phyloP scores from a whole-genome alignment of 108 stramenopile genomes.

The Mediolabrus comicus region DNA sequence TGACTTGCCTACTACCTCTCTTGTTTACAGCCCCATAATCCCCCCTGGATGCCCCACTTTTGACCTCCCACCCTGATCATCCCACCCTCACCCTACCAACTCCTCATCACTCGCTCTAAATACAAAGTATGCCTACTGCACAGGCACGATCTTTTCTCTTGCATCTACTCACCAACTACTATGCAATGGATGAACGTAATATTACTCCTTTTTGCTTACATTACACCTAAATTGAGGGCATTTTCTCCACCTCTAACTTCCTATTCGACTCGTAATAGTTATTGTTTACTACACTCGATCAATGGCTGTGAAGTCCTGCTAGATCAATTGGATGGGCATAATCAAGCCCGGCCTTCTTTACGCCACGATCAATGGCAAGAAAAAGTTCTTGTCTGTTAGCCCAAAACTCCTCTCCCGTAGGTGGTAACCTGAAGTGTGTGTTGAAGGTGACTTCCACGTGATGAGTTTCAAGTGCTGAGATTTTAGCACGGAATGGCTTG shows the following conservation, averaged over 20 bases:
- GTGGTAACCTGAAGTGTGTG: constrained; percentile 38
- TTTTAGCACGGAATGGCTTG: constrained; percentile 44
- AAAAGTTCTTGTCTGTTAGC: constrained; percentile 45
- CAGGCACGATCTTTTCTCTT: no score
- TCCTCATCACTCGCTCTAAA: no score
- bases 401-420: constrained; percentile 45
- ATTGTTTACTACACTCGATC: background rate
- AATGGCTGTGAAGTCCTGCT: background rate
- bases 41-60: no score
- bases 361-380: constrained; percentile 47
- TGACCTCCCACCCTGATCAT: no score
- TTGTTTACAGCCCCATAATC: no score
- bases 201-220: background rate
- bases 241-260: no score
- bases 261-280: background rate
- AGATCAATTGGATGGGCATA: constrained; percentile 19
- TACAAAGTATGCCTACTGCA: no score
- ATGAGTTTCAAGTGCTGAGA: constrained; percentile 38
- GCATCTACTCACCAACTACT: no score
- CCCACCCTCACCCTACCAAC: no score
- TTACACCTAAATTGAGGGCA: background rate
- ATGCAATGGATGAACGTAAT: no score
- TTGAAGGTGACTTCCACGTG: constrained; percentile 47
- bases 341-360: constrained; percentile 33
- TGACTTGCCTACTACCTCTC: no score